Percentiles rank a stretch among this genome's conserved stretches.
phyloP scores from a whole-genome alignment of 192 early-diverging fungal genomes.

The Powellomyces hirtus region DNA sequence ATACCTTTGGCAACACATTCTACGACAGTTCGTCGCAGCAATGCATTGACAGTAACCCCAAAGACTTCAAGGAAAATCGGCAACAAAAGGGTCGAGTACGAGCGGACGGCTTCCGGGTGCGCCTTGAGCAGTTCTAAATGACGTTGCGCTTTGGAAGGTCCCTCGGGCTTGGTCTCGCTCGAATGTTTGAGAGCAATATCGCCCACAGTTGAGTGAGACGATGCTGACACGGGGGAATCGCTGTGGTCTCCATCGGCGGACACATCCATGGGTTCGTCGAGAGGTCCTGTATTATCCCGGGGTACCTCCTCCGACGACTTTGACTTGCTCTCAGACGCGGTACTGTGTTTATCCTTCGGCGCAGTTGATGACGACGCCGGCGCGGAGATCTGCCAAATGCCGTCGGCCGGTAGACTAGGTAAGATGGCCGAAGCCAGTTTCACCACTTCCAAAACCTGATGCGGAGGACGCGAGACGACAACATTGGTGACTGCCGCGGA shows the following conservation, averaged over 20 bases:
- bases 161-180: background rate
- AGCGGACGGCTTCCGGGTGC: background rate
- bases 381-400: constrained; percentile 24
- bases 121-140: constrained; percentile 2
- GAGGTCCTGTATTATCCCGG: background rate
- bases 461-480: constrained; percentile 40
- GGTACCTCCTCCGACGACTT: background rate
- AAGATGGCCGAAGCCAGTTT: constrained; percentile 56
- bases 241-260: constrained; percentile 17
- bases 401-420: constrained; percentile 55
- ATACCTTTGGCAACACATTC: constrained; percentile 57
- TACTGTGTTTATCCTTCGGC: background rate
- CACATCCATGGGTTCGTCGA: background rate
- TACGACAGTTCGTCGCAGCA: constrained; percentile 50
- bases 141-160: background rate
- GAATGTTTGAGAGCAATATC: background rate
- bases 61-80: constrained; percentile 75
- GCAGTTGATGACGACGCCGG: background rate
- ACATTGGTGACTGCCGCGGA: constrained; percentile 17
- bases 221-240: background rate
- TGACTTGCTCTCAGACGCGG: background rate
- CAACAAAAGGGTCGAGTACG: constrained; percentile 38
- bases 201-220: background rate
- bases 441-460: constrained; percentile 58
- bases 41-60: constrained; percentile 60